These are phyloP conservation scores for Albifimbria verrucaria DNA, from an alignment of 2,329 filamentous ascomycete genomes.

Conservation along the genomic window DNA sequence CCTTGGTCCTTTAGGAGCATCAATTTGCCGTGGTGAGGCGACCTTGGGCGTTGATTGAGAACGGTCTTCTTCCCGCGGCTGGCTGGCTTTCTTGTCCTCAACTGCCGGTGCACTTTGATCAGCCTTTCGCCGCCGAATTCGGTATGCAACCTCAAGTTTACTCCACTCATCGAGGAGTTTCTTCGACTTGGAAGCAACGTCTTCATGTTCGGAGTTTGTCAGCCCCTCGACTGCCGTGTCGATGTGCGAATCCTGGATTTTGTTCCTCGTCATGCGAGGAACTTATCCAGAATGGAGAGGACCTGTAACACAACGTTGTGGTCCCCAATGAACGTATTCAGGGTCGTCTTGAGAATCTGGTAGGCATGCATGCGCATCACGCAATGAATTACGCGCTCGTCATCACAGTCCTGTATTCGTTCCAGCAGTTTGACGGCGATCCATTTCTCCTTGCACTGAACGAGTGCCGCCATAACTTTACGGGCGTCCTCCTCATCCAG, in stretches of 20 bases:
- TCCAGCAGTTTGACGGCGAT: slow-evolving; percentile 92
- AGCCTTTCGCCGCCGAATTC: slow-evolving; percentile 86
- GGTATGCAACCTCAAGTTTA: slow-evolving; percentile 84
- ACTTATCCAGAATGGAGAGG: slow-evolving; percentile 80
- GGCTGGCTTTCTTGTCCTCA: slow-evolving; percentile 38
- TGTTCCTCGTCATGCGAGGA: slow-evolving; percentile 91
- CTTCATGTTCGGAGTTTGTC: slow-evolving; percentile 64
- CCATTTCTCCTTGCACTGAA: slow-evolving; percentile 99
- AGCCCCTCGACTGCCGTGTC: slow-evolving; percentile 75
- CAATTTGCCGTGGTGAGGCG: slow-evolving; percentile 41
- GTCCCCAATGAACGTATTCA: slow-evolving; percentile 85
- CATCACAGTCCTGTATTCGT: slow-evolving; percentile 82
- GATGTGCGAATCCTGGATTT: slow-evolving; percentile 94
- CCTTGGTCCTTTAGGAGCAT: slow-evolving; percentile 56
- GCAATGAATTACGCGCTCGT: slow-evolving; percentile 81
- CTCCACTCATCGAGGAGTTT: slow-evolving; percentile 80
- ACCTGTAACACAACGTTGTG: slow-evolving; percentile 86
- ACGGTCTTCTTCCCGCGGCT: slow-evolving; percentile 39
- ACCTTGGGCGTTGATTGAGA: slow-evolving; percentile 35
- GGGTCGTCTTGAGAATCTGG: slow-evolving; percentile 83
- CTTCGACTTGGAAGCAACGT: slow-evolving; percentile 69
- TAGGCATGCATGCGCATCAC: slow-evolving; percentile 98
- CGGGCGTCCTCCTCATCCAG: slow-evolving; percentile 81
- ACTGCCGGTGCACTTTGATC: slow-evolving; percentile 62
- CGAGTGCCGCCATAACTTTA: slow-evolving; percentile 93